Percentiles rank a stretch among this genome's conserved stretches.
These are phyloP conservation scores for Cercophora samala DNA, from an alignment of 495 filamentous ascomycete species.

Conservation along the genomic window DNA sequence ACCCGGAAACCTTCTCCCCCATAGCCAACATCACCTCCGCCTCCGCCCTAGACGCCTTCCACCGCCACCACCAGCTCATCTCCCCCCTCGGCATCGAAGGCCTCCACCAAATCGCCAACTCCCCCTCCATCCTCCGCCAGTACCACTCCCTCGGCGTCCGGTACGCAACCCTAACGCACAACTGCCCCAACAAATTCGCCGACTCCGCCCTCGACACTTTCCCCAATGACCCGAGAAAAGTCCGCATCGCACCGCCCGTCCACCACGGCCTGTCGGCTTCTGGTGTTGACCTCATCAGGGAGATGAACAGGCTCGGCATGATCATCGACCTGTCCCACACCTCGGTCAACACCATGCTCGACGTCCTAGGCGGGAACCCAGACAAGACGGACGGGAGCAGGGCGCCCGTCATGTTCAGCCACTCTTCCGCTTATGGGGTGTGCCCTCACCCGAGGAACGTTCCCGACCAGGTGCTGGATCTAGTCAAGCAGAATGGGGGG, in stretches of 20 bases:
- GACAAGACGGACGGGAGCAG: slow-evolving; percentile 48
- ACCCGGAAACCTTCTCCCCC: slow-evolving; percentile 67
- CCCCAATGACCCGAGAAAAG: slow-evolving; percentile 17
- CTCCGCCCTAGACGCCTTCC: slow-evolving; percentile 59
- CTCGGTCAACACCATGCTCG: slow-evolving; percentile 64
- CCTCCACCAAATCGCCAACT: slow-evolving; percentile 92
- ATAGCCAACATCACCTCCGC: slow-evolving; percentile 48
- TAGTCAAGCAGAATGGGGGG: slow-evolving; percentile 57
- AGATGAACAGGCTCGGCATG: slow-evolving; percentile 83
- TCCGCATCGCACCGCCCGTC: slow-evolving; percentile 46
- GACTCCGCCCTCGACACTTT: slow-evolving; percentile 67
- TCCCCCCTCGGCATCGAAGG: slow-evolving; percentile 83
- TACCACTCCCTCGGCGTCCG: slow-evolving; percentile 79
- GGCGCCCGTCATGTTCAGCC: slow-evolving; percentile 72
- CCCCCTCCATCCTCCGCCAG: slow-evolving; percentile 66
- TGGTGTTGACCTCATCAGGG: slow-evolving; percentile 63
- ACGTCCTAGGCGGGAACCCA: slow-evolving; percentile 53
- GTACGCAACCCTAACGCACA: slow-evolving; percentile 88
- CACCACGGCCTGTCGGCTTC: slow-evolving; percentile 63
- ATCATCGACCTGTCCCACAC: slow-evolving; percentile 71
- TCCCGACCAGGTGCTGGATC: slow-evolving; percentile 64
- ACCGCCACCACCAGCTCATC: slow-evolving; percentile 50
- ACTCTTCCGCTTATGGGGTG: slow-evolving; percentile 62
- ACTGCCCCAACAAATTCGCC: slow-evolving; percentile 88
- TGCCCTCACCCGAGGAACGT: slow-evolving; percentile 72